Base-by-base conservation (phyloP, 345 rosid species). In the Bretschneidera sinensis region DNA sequence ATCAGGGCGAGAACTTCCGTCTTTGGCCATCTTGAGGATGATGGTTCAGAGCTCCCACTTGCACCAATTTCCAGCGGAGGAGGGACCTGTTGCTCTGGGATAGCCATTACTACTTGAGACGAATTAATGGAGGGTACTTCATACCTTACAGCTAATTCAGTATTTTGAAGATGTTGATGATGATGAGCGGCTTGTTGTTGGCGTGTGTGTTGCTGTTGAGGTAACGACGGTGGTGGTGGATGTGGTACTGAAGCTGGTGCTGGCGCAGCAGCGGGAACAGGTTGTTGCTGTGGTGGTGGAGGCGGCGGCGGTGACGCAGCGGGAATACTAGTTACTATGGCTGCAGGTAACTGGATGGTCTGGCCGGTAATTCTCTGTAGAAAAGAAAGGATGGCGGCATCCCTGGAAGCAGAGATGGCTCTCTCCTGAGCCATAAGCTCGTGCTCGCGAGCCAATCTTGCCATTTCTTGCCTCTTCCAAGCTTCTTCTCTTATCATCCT, bases 321-420 rank as follows among this genome's bases (percentile, higher is more conserved):
- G 0, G 81, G 78, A 51, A 66, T 43, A 5, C 62, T 54, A 28
- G 74, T 51, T 6, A 62, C 15, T 13, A 66, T 43, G 10, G 78
- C 64, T 20, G 74, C 56, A 57, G 95, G 90, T 60, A 90, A 63
- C 48, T 82, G 90, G 53, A 87, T 71, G 0, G 86, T 82, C 39
- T 87, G 92, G 63, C 92, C 96, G 13, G 97, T 85, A 33, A 91
- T 71, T 67, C 82, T 82, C 72, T 91, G 91, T 6, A 91, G 73
- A 65, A 91, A 75, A 17, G 89, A 66, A 43, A 91, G 57, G 31
- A 91, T 84, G 21, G 87, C 84, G 0, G 86, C 80, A 45, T 88
- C 89, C 47, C 91, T 76, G 2, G 92, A 66, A 34, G 87, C 91
- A 31, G 92, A 72, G 9, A 80, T 71, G 6, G 91, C 83, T 14